Evolutionary conservation across 2,329 filamentous ascomycete genomes (phyloP), one percentile per base, ranked within the genome.

Genomic region (Aspergillus hortae): DNA sequence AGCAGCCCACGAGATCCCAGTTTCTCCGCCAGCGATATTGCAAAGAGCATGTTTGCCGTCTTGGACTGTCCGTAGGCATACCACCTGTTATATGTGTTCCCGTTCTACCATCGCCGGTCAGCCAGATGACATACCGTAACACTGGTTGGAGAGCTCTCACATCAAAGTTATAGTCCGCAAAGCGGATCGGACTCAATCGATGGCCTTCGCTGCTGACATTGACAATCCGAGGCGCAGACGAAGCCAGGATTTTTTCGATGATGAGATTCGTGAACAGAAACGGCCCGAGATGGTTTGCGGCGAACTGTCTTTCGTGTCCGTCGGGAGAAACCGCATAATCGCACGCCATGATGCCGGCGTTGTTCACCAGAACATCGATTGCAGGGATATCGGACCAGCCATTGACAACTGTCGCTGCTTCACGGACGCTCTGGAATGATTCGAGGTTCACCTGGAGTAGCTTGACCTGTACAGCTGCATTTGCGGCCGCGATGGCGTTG

Each of bases 141-240:
- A 23, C 6, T 23, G 4, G 23, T 23, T 1, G 6, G 23, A 23
- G 23, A 23, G 23, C 23, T 23, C 27, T 14, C 15, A 38, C 43
- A 6, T 45, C 25, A 23, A 23, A 45, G 32, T 77, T 74, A 36
- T 66, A 72, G 58, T 80, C 76, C 42, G 68, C 65, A 53, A 73
- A 78, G 2, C 74, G 65, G 14, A 80, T 61, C 1, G 72, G 72
- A 2, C 65, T 61, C 11, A 78, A 44, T 5, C 71, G 66, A 55
- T 80, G 70, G 1, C 75, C 77, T 30, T 72, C 63, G 57, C 76
- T 78, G 23, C 69, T 70, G 6, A 80, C 62, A 53, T 71, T 77
- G 17, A 81, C 69, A 6, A 81, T 53, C 0, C 74, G 64, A 11
- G 69, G 61, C 6, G 51, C 52, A 10, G 59, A 17, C 1, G 68